Conservation (phyloP, 176 grass and related monocot genomes). For the Raddia guianensis region DNA sequence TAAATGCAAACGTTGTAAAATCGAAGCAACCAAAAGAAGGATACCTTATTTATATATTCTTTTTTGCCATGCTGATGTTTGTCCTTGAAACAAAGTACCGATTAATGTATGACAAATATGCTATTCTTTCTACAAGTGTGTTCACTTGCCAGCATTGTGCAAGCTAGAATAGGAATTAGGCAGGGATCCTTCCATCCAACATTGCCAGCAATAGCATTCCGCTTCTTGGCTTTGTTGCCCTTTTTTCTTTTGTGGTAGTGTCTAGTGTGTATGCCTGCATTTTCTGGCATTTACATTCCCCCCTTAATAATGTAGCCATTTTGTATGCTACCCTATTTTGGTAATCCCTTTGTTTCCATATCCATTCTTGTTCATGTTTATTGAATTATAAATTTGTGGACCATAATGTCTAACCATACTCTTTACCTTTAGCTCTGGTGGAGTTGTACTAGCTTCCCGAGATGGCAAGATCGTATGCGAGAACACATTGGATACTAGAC, state of each 20-base stretch:
- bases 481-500: slow-evolving; percentile 90
- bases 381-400: neutral
- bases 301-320: no score
- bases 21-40: neutral
- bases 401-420: neutral
- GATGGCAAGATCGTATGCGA: slow-evolving; percentile 90
- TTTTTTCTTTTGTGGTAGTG: neutral
- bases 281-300: neutral
- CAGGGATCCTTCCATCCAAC: neutral
- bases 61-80: neutral
- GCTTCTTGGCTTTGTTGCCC: neutral
- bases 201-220: neutral
- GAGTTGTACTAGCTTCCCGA: slow-evolving; percentile 81
- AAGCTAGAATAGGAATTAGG: neutral
- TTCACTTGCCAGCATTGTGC: neutral
- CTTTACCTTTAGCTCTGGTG: slow-evolving; percentile 61
- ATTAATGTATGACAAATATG: neutral
- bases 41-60: neutral
- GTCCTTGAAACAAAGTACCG: neutral
- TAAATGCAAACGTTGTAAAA: neutral
- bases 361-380: slow-evolving; percentile 5
- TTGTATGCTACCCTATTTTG: no score
- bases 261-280: neutral
- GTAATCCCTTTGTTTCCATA: neutral
- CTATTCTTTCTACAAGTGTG: neutral